A percentile compares a stretch with the other conserved stretches of the same genome.
Evolutionary conservation across 148 eudicot genomes (phyloP).

Genomic region (Camellia japonica): DNA sequence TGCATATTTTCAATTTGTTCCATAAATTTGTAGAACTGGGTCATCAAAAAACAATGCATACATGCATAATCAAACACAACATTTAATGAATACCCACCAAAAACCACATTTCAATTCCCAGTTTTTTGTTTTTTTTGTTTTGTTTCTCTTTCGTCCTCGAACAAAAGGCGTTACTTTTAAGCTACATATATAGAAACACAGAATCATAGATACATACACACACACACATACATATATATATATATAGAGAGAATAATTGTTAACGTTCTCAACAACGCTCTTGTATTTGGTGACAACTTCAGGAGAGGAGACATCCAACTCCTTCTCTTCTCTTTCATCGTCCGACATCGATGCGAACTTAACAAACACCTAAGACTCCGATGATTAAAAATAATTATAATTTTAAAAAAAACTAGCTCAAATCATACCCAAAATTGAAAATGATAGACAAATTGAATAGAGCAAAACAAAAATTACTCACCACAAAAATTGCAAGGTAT

Average conservation of each 20-base stretch:
- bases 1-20: constrained; percentile 23
- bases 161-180: too few species aligned
- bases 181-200: neutral
- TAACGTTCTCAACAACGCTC: constrained; percentile 82
- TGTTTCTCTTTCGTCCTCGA: neutral
- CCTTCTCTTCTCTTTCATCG: constrained; percentile 91
- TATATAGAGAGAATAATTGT: constrained; percentile 36
- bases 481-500: neutral
- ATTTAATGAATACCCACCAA: too few species aligned
- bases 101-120: neutral
- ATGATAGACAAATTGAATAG: neutral
- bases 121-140: too few species aligned
- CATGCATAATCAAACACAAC: neutral
- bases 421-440: neutral
- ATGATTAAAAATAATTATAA: neutral
- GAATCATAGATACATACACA: too few species aligned
- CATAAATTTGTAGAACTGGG: neutral
- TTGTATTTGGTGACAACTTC: constrained; percentile 98
- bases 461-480: neutral
- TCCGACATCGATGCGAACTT: constrained; percentile 58
- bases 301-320: constrained; percentile 80
- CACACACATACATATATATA: neutral
- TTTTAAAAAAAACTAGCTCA: neutral
- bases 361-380: neutral
- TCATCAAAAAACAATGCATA: neutral